These are phyloP conservation scores for Dalbergia oliveri DNA, from an alignment of 306 rosid species.

Conservation along the genomic window DNA sequence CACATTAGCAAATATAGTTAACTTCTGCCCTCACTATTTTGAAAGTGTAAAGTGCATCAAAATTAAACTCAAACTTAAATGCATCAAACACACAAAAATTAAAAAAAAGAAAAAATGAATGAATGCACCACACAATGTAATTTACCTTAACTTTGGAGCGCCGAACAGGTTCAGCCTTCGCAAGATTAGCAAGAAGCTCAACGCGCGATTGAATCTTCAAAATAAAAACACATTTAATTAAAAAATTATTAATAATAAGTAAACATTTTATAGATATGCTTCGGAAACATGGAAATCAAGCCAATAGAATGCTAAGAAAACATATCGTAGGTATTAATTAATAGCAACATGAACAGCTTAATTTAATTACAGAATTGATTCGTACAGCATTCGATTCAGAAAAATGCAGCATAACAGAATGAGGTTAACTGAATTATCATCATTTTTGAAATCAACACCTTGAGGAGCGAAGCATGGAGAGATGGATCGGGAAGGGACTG, in stretches of 20 bases:
- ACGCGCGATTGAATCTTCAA: slow-evolving; percentile 75
- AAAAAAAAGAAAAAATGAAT: not conserved
- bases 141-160: slow-evolving; percentile 86
- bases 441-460: slow-evolving; percentile 53
- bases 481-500: slow-evolving; percentile 76
- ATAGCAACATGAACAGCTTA: not conserved
- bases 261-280: too few relatives aligned
- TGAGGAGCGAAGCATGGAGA: slow-evolving; percentile 57
- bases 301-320: slow-evolving; percentile 13
- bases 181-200: slow-evolving; percentile 66
- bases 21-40: too few relatives aligned
- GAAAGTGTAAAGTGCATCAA: too few relatives aligned
- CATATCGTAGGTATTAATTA: not conserved
- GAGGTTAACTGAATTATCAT: not conserved
- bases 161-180: slow-evolving; percentile 61
- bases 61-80: not conserved
- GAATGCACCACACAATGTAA: not conserved
- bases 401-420: slow-evolving; percentile 2
- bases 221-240: not conserved
- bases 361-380: slow-evolving; percentile 1
- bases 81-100: not conserved
- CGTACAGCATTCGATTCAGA: slow-evolving; percentile 1
- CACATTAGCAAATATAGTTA: too few relatives aligned
- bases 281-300: slow-evolving; percentile 7
- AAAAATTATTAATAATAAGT: too few relatives aligned